phyloP scores from a whole-genome alignment of 805 yeast genomes.

The Torulaspora franciscae region DNA sequence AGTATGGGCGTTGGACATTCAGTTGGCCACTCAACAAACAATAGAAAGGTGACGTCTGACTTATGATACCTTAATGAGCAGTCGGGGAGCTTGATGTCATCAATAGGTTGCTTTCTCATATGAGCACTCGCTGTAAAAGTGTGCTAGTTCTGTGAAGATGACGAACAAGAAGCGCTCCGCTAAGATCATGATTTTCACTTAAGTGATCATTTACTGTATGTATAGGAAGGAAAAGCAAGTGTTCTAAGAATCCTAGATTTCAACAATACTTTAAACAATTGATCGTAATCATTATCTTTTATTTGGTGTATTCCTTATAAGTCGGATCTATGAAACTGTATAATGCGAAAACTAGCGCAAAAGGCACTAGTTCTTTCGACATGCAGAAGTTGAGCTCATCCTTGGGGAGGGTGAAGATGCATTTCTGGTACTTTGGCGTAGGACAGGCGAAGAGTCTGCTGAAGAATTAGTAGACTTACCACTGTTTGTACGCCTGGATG shows the following conservation, averaged over 20 bases:
- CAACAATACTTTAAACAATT: too few species aligned
- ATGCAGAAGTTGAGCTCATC: slow-evolving; percentile 7
- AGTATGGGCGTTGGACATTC: slow-evolving; percentile 14
- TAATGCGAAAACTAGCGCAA: not conserved
- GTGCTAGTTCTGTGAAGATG: too few species aligned
- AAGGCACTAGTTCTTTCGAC: not conserved
- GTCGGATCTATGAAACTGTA: not conserved
- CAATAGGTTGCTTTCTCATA: slow-evolving; percentile 1
- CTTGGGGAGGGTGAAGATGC: slow-evolving; percentile 14
- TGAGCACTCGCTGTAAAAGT: not conserved
- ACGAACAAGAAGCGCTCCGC: not conserved
- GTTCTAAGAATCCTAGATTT: too few species aligned
- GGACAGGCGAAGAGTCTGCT: slow-evolving; percentile 13
- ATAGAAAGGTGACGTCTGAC: slow-evolving; percentile 17
- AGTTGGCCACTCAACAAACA: slow-evolving; percentile 4
- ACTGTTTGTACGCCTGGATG: slow-evolving; percentile 18
- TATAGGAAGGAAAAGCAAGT: too few species aligned
- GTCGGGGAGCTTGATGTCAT: slow-evolving; percentile 10
- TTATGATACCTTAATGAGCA: slow-evolving; percentile 23
- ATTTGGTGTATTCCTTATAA: not conserved
- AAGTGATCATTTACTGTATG: not conserved
- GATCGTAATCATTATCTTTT: not conserved
- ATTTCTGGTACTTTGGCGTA: slow-evolving; percentile 10
- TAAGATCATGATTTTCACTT: not conserved
- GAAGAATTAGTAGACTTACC: slow-evolving; percentile 12